Base-by-base conservation (phyloP, 164 flowering plant species). In the Vitis labrusca region DNA sequence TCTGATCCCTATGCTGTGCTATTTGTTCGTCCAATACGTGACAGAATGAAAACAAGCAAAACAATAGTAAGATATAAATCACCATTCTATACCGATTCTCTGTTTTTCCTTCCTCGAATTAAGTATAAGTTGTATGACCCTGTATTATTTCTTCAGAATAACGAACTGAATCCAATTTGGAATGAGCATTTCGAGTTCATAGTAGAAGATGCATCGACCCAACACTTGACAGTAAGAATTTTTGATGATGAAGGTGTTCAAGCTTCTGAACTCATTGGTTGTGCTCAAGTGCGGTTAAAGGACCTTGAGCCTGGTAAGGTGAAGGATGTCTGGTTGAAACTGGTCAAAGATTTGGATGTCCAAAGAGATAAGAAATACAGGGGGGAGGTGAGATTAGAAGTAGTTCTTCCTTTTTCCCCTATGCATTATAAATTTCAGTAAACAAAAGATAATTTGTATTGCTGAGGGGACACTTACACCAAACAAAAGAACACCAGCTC, bases 181-280 rank as follows among this genome's bases (percentile, higher is more conserved):
- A 95, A 95, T 68, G 99, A 96, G 70, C 97, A 96, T 79, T 96
- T 85, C 68, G 95, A 96, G 72, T 96, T 96, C 64, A 67, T 82
- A n/a, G 91, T 96, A 51, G 99, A 96, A 82, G 99, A 96, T 80
- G 80, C 71, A 56, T 76, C 89, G 48, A 96, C 99, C 47, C 99
- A 96, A 75, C 86, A 92, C 76, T 83, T 96, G 89, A 83, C 84
- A 7, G 82, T 93, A 29, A 96, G 85, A 81, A 54, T 93, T 37
- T 96, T 70, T 74, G 99, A 96, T 70, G 92, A 93, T 69, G 99
- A 96, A 82, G 99, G 99, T 7, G 30, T 96, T 73, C 93, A 85
- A 78, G 83, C 98, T 27, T 59, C 99, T 63, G 97, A 96, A 78
- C 80, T 92, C 19, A 81, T 96, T 77, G 99, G 98, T n/a, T 86